Evolutionary conservation across 371 early-diverging fungal genomes (phyloP).

Genomic region (Phascolomyces articulosus): DNA sequence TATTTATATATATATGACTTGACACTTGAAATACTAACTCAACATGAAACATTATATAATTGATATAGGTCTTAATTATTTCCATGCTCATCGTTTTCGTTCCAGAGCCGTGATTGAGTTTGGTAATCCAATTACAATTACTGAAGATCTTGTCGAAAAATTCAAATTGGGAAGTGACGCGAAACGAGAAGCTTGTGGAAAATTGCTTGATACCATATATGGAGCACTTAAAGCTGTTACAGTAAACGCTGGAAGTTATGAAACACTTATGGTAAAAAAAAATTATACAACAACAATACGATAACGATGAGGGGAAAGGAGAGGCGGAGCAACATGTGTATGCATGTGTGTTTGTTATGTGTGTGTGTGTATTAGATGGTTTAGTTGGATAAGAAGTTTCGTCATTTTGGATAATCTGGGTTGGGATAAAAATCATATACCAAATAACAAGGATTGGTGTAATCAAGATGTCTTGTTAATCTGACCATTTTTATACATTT

Average conservation of each 20-base stretch:
- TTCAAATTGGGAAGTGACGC: constrained; percentile 80
- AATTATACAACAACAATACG: not conserved
- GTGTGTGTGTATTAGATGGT: too few relatives aligned
- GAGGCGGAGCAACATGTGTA: not conserved
- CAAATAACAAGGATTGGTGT: too few relatives aligned
- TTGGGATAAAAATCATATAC: too few relatives aligned
- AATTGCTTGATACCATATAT: constrained; percentile 72
- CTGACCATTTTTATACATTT: not conserved
- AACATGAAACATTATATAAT: not conserved
- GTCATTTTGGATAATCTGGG: too few relatives aligned
- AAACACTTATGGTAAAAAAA: constrained; percentile 77
- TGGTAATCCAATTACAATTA: constrained; percentile 82
- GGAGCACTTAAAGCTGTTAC: constrained; percentile 81
- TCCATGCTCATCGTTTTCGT: constrained; percentile 92
- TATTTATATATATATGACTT: not conserved
- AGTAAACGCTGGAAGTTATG: constrained; percentile 88
- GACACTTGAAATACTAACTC: not conserved
- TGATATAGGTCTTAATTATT: constrained; percentile 78
- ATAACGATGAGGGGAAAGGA: not conserved
- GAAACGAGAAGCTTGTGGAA: constrained; percentile 76
- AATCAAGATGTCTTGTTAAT: too few relatives aligned
- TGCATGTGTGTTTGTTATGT: too few relatives aligned
- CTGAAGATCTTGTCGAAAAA: constrained; percentile 73
- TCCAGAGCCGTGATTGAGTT: constrained; percentile 93
- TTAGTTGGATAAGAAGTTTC: too few relatives aligned